Evolutionary conservation across 2,329 filamentous ascomycete species (phyloP).

Genomic region (Alternaria triticina): DNA sequence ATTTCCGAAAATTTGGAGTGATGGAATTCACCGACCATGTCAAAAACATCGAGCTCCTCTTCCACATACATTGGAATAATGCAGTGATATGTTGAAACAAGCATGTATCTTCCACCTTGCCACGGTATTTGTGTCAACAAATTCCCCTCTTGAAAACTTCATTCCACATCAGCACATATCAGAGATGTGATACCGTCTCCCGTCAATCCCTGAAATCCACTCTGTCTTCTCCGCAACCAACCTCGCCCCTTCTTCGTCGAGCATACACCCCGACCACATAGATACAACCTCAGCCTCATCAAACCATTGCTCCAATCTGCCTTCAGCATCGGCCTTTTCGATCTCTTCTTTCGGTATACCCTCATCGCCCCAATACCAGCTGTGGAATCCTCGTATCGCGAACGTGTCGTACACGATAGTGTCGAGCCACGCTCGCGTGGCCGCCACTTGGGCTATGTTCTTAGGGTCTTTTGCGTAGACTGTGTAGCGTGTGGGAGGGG

Average conservation of each 20-base stretch:
- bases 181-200: background rate
- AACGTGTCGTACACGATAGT: background rate
- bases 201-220: background rate
- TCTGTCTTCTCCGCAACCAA: background rate
- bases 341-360: background rate
- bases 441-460: background rate
- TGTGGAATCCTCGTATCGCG: rapidly evolving
- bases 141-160: background rate
- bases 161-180: background rate
- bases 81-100: too few species aligned
- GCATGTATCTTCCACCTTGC: background rate
- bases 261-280: background rate
- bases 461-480: background rate
- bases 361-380: background rate
- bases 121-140: background rate
- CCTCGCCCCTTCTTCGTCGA: background rate
- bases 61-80: too few species aligned
- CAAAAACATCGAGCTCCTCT: too few species aligned
- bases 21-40: too few species aligned
- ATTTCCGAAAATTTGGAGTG: too few species aligned
- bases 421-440: background rate
- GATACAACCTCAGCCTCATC: background rate
- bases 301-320: background rate
- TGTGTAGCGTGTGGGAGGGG: background rate
- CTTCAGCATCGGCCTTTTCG: background rate